Evolutionary conservation across 352 stramenopile species (phyloP), one percentile per base, ranked within the genome.

Genomic region (Pilasporangium apinafurcum): DNA sequence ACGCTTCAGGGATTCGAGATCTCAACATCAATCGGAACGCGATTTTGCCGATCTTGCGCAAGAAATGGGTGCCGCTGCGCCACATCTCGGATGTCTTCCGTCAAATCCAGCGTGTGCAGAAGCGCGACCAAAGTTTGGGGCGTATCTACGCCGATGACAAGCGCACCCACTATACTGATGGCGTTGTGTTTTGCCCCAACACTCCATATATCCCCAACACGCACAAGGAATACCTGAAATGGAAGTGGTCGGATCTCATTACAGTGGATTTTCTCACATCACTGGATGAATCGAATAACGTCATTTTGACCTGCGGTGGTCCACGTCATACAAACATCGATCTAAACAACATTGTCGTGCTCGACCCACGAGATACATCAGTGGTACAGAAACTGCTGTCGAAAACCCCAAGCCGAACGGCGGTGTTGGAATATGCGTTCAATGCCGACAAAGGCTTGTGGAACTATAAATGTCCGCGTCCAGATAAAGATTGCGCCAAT

Each of bases 221-320:
- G 28, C 73, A 92, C 68, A 80, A 83, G 51, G 81, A 93, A 43
- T 93, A 93, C 47, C 64, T 96, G 44, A 96, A 96, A 65, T 96
- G 86, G 86, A 96, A 96, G 58, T 96, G 83, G 83, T 72, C 75
- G 28, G 86, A 96, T 57, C 58, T 95, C 39, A 94, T 94, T 51
- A 95, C 83, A 16, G 69, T 96, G 24, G 86, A 96, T 51, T 90
- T 96, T 42, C 43, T 87, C 44, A 74, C 69, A 37, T 58, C 65
- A 14, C 44, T 88, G 29, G 66, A 75, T 28, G 74, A 82, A 37
- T 62, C 65, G 17, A 79, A 87, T 48, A 39, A 43, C 5, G 45
- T 96, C 12, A 58, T 68, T 45, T 56, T 95, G 31, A 80, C 67
- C 10, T 93, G 82, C 37, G 73, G 80, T 26, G 83, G 79, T 0